Base-by-base conservation (phyloP, 257 asterid genomes). In the Solanum clarkiae region DNA sequence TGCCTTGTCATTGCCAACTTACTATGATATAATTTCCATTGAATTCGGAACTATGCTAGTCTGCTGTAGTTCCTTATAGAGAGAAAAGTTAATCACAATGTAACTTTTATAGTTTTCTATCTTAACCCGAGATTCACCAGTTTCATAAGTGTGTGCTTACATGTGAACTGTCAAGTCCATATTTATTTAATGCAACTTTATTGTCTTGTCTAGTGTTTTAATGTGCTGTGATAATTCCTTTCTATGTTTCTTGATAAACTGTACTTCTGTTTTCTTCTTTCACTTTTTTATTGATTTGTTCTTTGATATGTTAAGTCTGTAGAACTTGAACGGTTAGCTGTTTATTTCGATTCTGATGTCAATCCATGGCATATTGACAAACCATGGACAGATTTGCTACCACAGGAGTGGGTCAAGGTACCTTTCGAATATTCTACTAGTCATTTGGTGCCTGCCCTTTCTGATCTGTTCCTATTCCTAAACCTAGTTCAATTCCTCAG, bases 381-480 rank as follows among this genome's bases (percentile, higher is more conserved):
- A 88, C 88, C 95, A 60, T 96, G 98, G 99, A 95, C 92, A 86
- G 92, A 93, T 80, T 92, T 96, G 90, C 89, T 84, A 75, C 98
- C 98, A 26, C 80, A 80, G 55, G 98, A 96, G 86, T 96, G 99
- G 99, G 91, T 80, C 84, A 97, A 95, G 99, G 99, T 95, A 84
- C 87, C 84, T 81, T 72, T 68, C 49, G 85, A 84, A 84, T 85
- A 91, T 80, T 72, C 80, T 71, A 29, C 54, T 72, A 16, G 70
- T 57, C 85, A 44, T 82, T 82, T 79, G 47, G 85, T 45, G 72
- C 79, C 84, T 49, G 56, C 36, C 74, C 62, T 86, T 72, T 71
- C 56, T 70, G 81, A 75, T 62, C 69, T 80, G 63, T 85, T 59
- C 40, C 87, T 86, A 84, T 81, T 54, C 60, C 81, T 84, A 29